A percentile compares a stretch with the other conserved stretches of the same genome.
Evolutionary conservation across 768 basidiomycete species (phyloP).

Genomic region (Lyophyllum shimeji): DNA sequence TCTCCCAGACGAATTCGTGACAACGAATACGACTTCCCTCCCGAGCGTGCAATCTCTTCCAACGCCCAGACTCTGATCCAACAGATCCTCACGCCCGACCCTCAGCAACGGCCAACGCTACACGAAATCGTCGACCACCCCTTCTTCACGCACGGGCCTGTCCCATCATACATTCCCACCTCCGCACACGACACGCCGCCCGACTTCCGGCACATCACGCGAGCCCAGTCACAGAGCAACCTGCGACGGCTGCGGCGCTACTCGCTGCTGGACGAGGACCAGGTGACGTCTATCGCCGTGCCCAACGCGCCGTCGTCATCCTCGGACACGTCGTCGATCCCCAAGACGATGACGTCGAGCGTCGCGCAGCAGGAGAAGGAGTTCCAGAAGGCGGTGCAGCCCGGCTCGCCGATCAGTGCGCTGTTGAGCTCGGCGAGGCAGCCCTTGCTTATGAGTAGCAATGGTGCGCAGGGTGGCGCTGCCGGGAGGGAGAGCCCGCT

Average conservation of each 20-base stretch:
- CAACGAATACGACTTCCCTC: conserved; percentile 91
- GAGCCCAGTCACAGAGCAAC: conserved; percentile 63
- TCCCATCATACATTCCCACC: conserved; percentile 79
- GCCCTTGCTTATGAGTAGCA: conserved; percentile 71
- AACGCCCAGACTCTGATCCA: conserved; percentile 77
- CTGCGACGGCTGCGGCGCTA: conserved; percentile 64
- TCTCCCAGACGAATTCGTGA: conserved; percentile 79
- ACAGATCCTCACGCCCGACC: conserved; percentile 83
- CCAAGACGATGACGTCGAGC: conserved; percentile 52
- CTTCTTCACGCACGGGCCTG: conserved; percentile 80
- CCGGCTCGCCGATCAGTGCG: conserved; percentile 91
- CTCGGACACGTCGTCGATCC: conserved; percentile 21
- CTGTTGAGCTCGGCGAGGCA: conserved; percentile 87
- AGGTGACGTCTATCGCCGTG: conserved; percentile 40
- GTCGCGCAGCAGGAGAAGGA: conserved; percentile 91
- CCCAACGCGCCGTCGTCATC: conserved; percentile 29
- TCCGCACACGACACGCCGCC: conserved; percentile 77
- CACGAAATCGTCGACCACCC: conserved; percentile 81
- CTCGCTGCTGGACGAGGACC: conserved; percentile 65
- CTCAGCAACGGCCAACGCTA: conserved; percentile 77
- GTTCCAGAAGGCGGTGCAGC: conserved; percentile 94
- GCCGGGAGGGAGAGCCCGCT: conserved; percentile 36
- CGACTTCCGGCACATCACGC: conserved; percentile 69
- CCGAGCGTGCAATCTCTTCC: conserved; percentile 68
- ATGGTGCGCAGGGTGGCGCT: conserved; percentile 17